phyloP scores from a whole-genome alignment of 345 rosid genomes.

The Hirschfeldia incana region DNA sequence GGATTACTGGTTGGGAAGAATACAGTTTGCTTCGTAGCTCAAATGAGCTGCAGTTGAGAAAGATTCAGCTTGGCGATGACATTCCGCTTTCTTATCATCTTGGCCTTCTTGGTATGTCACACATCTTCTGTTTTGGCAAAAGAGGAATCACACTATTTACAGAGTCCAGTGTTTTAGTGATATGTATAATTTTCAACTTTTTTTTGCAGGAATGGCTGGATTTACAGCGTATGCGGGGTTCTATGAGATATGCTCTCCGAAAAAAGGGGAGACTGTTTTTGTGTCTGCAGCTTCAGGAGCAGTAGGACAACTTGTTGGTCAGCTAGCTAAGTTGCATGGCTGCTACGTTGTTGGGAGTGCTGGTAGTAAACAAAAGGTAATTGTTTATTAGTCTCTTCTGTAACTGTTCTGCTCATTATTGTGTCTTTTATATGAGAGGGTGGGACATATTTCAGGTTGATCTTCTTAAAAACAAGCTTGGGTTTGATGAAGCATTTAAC shows the following conservation, averaged over 20 bases:
- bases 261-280: slow-evolving; percentile 56
- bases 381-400: background rate
- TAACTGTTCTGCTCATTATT: background rate
- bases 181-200: background rate
- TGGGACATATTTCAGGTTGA: slow-evolving; percentile 49
- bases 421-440: background rate
- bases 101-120: slow-evolving; percentile 68
- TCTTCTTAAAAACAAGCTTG: slow-evolving; percentile 56
- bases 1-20: slow-evolving; percentile 78
- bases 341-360: slow-evolving; percentile 77
- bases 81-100: slow-evolving; percentile 69
- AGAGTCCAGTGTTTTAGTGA: background rate
- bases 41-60: slow-evolving; percentile 42
- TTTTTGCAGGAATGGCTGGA: slow-evolving; percentile 66
- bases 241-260: slow-evolving; percentile 62
- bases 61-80: slow-evolving; percentile 44
- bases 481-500: slow-evolving; percentile 78
- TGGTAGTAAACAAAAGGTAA: slow-evolving; percentile 57
- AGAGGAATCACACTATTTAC: background rate
- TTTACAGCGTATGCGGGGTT: slow-evolving; percentile 76
- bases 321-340: slow-evolving; percentile 71
- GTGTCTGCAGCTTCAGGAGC: slow-evolving; percentile 81
- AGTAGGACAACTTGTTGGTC: slow-evolving; percentile 80
- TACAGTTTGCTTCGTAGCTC: slow-evolving; percentile 54
- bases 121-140: background rate